Conservation (phyloP, 331 rosid species). For the Ulmus americana region DNA sequence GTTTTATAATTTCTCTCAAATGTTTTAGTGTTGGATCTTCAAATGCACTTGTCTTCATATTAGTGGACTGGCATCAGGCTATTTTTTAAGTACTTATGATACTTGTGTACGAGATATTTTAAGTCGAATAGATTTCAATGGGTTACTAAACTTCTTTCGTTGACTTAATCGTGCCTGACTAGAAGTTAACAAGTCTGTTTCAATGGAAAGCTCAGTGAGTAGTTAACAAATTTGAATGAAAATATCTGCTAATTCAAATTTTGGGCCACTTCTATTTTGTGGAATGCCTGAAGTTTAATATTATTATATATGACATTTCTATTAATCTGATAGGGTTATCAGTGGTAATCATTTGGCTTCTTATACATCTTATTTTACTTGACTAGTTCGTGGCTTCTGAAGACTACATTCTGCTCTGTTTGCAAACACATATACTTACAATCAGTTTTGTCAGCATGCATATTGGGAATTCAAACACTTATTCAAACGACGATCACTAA, state of each 20-base stretch:
- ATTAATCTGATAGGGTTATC: background rate
- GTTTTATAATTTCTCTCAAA: too few relatives aligned
- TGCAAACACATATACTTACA: slow-evolving; percentile 54
- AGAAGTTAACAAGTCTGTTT: background rate
- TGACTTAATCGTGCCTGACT: too few relatives aligned
- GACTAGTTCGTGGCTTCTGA: background rate
- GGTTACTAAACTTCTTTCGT: too few relatives aligned
- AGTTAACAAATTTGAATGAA: slow-evolving; percentile 23
- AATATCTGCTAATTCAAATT: too few relatives aligned
- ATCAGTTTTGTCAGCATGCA: slow-evolving; percentile 80
- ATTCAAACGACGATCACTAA: slow-evolving; percentile 26
- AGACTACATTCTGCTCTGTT: slow-evolving; percentile 1
- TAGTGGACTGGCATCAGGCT: too few relatives aligned
- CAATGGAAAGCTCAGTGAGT: slow-evolving; percentile 41
- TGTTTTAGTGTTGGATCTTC: too few relatives aligned
- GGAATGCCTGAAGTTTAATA: background rate
- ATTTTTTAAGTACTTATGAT: too few relatives aligned
- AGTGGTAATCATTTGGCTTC: background rate
- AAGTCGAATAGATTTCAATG: too few relatives aligned
- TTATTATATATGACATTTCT: too few relatives aligned
- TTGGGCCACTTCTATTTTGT: background rate
- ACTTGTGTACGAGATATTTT: background rate
- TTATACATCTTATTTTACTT: background rate
- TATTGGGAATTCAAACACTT: slow-evolving; percentile 63
- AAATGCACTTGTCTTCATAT: too few relatives aligned